phyloP scores from a whole-genome alignment of 352 stramenopile genomes.

The Aphanomyces cochlioides region DNA sequence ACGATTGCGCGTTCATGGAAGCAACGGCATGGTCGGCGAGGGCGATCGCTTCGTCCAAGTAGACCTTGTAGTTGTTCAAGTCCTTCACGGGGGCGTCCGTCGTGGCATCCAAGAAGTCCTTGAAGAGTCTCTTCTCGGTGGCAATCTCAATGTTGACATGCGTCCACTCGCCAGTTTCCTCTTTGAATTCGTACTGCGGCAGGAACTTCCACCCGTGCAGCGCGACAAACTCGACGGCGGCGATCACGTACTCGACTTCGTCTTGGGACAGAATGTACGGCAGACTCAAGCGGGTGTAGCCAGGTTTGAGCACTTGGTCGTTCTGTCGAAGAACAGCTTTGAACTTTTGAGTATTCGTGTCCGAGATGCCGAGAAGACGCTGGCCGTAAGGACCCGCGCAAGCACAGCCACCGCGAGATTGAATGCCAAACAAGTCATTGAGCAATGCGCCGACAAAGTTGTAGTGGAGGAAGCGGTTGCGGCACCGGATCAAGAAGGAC shows the following conservation, averaged over 20 bases:
- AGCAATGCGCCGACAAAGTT: constrained; percentile 92
- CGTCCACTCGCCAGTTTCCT: constrained; percentile 84
- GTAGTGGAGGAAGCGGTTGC: constrained; percentile 43
- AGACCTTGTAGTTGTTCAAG: neutral
- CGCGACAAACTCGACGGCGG: constrained; percentile 81
- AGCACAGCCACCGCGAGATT: constrained; percentile 88
- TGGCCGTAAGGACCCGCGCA: constrained; percentile 91
- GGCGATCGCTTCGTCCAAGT: neutral
- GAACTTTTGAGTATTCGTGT: constrained; percentile 39
- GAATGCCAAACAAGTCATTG: constrained; percentile 94
- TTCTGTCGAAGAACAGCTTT: constrained; percentile 50
- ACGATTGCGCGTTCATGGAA: neutral
- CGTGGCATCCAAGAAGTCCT: neutral
- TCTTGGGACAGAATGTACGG: constrained; percentile 52
- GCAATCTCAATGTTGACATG: neutral
- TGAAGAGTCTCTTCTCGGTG: neutral
- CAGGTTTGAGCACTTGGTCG: constrained; percentile 78
- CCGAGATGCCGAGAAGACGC: constrained; percentile 72
- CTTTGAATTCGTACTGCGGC: constrained; percentile 85
- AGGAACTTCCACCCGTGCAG: constrained; percentile 83
- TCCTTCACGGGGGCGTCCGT: neutral
- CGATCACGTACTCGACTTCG: constrained; percentile 86
- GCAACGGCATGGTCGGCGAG: neutral
- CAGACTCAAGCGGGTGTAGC: constrained; percentile 85
- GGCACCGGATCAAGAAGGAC: constrained; percentile 81